Conservation (phyloP, 805 yeast genomes). For the Ogataea naganishii region DNA sequence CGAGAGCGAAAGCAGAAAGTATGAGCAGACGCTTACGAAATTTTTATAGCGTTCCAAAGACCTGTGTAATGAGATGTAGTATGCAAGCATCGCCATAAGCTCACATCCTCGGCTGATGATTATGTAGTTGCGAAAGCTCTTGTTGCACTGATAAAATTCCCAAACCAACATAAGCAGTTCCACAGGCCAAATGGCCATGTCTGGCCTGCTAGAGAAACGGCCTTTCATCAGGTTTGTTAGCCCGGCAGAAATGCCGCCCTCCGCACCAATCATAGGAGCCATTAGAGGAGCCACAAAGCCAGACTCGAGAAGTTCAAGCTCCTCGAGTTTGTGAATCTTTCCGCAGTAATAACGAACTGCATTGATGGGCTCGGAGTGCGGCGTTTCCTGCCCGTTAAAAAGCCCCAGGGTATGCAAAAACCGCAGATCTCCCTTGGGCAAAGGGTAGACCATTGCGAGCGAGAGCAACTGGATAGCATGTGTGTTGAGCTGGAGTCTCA, state of each 20-base stretch:
- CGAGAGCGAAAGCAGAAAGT: constrained; percentile 42
- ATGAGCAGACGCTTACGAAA: constrained; percentile 41
- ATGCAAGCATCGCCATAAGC: constrained; percentile 43
- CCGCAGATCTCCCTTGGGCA: constrained; percentile 37
- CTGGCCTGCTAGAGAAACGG: constrained; percentile 8
- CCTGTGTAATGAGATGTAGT: constrained; percentile 45
- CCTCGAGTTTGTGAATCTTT: constrained; percentile 44
- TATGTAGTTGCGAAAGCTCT: constrained; percentile 36
- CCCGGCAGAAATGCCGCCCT: constrained; percentile 11
- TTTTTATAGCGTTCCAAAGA: constrained; percentile 27
- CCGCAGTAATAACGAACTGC: constrained; percentile 43
- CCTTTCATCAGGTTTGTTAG: constrained; percentile 19
- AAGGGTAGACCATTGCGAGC: constrained; percentile 52
- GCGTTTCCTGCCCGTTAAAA: constrained; percentile 6
- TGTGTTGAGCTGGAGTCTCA: constrained; percentile 40
- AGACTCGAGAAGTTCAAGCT: constrained; percentile 38
- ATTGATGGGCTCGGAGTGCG: constrained; percentile 31
- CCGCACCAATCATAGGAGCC: constrained; percentile 38
- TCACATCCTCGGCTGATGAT: constrained; percentile 32
- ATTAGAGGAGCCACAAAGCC: constrained; percentile 41
- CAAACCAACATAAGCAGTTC: constrained; percentile 61
- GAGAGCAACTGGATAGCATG: constrained; percentile 56
- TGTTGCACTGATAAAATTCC: constrained; percentile 73
- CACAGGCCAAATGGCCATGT: constrained; percentile 35
- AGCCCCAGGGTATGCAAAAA: constrained; percentile 28